Evolutionary conservation across 352 stramenopile genomes (phyloP), one percentile per base, ranked within the genome.

Genomic region (Pythium pyrilobum): DNA sequence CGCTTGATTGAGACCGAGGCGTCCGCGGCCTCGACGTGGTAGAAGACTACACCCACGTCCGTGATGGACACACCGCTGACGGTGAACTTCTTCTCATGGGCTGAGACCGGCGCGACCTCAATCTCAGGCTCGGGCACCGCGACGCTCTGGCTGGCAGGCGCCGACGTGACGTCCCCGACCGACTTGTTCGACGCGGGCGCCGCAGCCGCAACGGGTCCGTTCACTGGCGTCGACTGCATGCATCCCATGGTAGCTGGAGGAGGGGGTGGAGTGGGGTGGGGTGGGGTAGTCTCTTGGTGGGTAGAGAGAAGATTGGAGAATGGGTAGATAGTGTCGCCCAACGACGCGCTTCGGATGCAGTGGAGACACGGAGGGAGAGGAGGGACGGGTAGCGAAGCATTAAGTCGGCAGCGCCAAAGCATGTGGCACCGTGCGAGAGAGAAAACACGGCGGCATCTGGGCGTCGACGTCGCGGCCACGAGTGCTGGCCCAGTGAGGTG

Each of bases 41-140:
- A 93, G 43, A 75, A 86, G 3, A 91, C 83, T 7, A 89, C 65
- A 24, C 81, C 78, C 2, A 70, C 39, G 10, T 84, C 75, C 16
- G 77, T 71, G 68, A 93, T 81, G 27, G 72, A 80, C 50, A 82
- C 60, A 47, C 72, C 76, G 38, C 37, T 87, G 52, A 89, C 48
- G 42, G 33, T 47, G 55, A 52, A 70, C 53, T 54, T 52, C 13
- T 16, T 15, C 25, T 36, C 38, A 18, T 57, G 1, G 9, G 29
- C 34, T 38, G 59, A 57, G 2, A 21, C 23, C 16, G 48, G 41
- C 15, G 41, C 29, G 15, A 34, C 36, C 31, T 69, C 62, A 18
- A 13, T 13, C 42, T 69, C 56, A 27, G 61, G 55, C 49, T 69
- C 55, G 1, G 5, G 45, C 18, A 32, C 18, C 23, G 31, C 57